Evolutionary conservation across 2,329 filamentous ascomycete species (phyloP), one percentile per base, ranked within the genome.

Genomic region (Colletotrichum melonis): DNA sequence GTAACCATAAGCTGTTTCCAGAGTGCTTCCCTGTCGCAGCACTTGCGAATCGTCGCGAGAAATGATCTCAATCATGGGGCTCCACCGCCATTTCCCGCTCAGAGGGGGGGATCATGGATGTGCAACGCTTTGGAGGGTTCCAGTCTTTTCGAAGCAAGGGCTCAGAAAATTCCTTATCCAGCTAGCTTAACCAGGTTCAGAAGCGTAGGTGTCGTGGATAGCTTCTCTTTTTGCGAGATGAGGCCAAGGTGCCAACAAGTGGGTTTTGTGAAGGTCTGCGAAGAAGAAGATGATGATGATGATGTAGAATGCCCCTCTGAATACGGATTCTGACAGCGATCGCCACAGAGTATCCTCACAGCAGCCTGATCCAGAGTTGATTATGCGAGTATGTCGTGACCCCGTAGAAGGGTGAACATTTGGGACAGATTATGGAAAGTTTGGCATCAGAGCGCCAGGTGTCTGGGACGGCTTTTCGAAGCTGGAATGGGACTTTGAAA

Each of bases 51-150:
- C 56, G 60, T 62, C 62, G 24, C 56, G 28, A 73, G 67, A 70
- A 73, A 71, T 73, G 60, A 62, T 28, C 35, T 19, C 59, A 69
- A 69, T 72, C 62, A 73, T 70, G 71, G 67, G 67, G 24, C 46
- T 46, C 71, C 71, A 73, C 71, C 42, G 60, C 67, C 57, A 73
- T 73, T 71, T 73, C 71, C 60, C 69, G 28, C 30, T 59, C n/a
- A 35, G 49, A 58, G 26, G 46, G 24, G 54, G 46, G 24, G 14
- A 42, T 42, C 6, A 42, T 42, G 38, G 38, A 30, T 55, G 54
- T 55, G 56, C 64, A 63, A 63, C n/a, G 42, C 54, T 55, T 19
- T 52, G 30, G 55, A 64, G 11, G 66, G n/a, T 42, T 54, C 38
- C 54, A 46, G 35, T 42, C 28, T 60, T 65, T 65, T 55, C 6